Conservation (phyloP, 169 alveolate genomes). For the Plasmodium knowlesi region DNA sequence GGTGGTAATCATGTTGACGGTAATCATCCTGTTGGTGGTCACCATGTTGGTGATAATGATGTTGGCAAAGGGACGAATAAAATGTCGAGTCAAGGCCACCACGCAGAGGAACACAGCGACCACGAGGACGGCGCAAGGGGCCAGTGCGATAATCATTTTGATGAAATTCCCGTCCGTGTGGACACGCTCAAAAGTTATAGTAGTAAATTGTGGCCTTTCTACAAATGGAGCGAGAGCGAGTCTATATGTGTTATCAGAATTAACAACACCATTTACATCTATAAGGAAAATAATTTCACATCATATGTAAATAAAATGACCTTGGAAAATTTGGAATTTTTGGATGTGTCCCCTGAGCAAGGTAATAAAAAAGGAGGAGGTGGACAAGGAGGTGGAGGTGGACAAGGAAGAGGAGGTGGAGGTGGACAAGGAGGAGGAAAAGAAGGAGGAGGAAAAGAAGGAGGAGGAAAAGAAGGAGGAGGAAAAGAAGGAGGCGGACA, state of each 20-base stretch:
- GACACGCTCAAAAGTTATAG: conserved; percentile 34
- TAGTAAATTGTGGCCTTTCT: conserved; percentile 55
- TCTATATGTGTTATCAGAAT: conserved; percentile 19
- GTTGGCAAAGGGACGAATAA: background rate
- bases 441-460: no score
- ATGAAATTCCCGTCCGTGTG: conserved; percentile 3
- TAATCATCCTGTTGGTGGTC: no score
- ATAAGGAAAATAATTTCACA: conserved; percentile 24
- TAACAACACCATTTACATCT: conserved; percentile 18
- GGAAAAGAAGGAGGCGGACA: no score
- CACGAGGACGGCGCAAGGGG: background rate
- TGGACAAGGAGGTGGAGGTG: no score
- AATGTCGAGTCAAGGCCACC: background rate
- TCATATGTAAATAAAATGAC: background rate
- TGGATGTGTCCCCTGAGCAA: conserved; percentile 63
- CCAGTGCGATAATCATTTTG: background rate
- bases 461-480: no score
- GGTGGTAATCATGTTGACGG: no score
- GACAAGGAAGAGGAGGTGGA: no score
- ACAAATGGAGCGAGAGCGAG: conserved; percentile 64
- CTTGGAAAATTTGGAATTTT: conserved; percentile 39
- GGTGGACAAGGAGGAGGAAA: no score
- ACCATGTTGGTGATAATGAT: no score
- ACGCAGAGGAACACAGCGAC: background rate
- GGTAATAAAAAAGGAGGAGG: conserved; percentile 16